Percentiles rank a stretch among this genome's conserved stretches.
Evolutionary conservation across 257 asterid species (phyloP).

Genomic region (Fraxinus anomala): DNA sequence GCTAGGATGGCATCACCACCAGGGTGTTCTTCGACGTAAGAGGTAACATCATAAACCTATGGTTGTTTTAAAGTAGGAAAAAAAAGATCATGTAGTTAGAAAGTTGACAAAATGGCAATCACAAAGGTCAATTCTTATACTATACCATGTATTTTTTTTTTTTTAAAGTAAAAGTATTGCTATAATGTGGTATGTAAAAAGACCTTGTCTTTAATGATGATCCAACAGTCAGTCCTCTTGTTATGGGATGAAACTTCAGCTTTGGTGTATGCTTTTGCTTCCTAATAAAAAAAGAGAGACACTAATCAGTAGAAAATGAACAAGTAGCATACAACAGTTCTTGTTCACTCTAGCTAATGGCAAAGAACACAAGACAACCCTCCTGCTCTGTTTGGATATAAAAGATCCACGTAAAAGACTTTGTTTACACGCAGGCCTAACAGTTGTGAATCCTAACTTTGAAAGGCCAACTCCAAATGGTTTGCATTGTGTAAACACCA

Average conservation of each 20-base stretch:
- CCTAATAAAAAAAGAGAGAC: conserved; percentile 36
- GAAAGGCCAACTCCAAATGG: not conserved
- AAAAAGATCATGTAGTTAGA: conserved; percentile 3
- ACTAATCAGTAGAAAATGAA: not conserved
- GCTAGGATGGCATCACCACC: conserved; percentile 94
- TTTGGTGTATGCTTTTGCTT: conserved; percentile 56
- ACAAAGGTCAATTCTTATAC: not conserved
- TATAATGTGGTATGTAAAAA: conserved; percentile 14
- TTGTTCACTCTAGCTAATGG: not conserved
- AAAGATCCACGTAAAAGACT: too few species aligned
- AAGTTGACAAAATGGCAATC: not conserved
- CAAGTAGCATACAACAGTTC: not conserved
- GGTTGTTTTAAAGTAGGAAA: conserved; percentile 3
- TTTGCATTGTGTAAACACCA: too few species aligned
- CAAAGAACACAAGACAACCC: too few species aligned
- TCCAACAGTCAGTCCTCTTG: conserved; percentile 92
- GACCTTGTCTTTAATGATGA: conserved; percentile 92
- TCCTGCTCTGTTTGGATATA: too few species aligned
- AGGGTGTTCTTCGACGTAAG: conserved; percentile 96
- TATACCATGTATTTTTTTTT: not conserved
- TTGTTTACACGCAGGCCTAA: too few species aligned
- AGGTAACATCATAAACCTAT: conserved; percentile 90
- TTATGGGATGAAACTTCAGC: conserved; percentile 75
- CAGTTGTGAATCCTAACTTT: not conserved
- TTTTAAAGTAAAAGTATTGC: not conserved